These are phyloP conservation scores for Clitopilus passeckerianus DNA, from an alignment of 768 basidiomycete species.

Conservation along the genomic window DNA sequence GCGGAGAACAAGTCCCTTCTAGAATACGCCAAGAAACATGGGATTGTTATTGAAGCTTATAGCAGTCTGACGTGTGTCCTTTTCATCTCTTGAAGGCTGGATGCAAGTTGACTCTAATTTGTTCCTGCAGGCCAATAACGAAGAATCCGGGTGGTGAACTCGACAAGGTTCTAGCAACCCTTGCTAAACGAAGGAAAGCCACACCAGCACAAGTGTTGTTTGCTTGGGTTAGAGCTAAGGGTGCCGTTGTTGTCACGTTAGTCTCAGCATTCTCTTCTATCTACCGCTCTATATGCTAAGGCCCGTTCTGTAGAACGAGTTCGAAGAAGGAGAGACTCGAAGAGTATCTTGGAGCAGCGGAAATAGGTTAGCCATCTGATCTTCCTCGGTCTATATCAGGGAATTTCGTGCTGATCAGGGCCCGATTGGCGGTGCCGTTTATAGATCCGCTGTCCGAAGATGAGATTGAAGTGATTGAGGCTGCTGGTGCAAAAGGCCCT, in stretches of 20 bases:
- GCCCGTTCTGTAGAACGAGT: constrained; percentile 41
- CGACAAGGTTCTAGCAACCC: constrained; percentile 46
- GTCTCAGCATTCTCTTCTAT: constrained; percentile 11
- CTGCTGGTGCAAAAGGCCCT: constrained; percentile 51
- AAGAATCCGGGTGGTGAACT: constrained; percentile 59
- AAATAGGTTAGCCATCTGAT: constrained; percentile 30
- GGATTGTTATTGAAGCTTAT: constrained; percentile 53
- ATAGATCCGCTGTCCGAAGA: constrained; percentile 42
- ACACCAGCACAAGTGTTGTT: constrained; percentile 64
- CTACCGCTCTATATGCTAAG: not conserved
- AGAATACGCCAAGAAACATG: constrained; percentile 41
- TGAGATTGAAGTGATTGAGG: constrained; percentile 61
- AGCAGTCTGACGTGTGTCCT: constrained; percentile 43
- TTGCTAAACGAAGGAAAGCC: constrained; percentile 49
- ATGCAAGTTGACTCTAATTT: not conserved
- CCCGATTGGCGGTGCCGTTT: too few relatives aligned
- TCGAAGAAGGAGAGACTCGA: constrained; percentile 54
- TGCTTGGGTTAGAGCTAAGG: constrained; percentile 65
- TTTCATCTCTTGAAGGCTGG: not conserved
- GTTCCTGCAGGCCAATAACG: constrained; percentile 45
- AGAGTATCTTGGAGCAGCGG: constrained; percentile 63
- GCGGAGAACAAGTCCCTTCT: constrained; percentile 39
- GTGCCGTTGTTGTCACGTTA: constrained; percentile 63
- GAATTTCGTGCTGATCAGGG: not conserved
- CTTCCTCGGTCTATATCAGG: not conserved